phyloP scores from a whole-genome alignment of 129 eudicot genomes.

The Logfia minima region DNA sequence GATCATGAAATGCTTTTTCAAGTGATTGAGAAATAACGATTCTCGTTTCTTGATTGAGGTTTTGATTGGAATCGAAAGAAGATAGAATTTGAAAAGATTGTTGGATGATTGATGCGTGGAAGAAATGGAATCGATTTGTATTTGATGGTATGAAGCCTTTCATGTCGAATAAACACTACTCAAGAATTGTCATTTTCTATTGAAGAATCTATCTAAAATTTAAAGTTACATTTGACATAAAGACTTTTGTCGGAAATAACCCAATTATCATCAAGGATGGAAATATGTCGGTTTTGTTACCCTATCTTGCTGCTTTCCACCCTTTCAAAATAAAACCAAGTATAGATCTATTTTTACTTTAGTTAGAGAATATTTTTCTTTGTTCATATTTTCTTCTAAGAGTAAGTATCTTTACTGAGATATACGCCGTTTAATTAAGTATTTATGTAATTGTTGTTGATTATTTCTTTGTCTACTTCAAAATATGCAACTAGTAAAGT shows the following conservation, averaged over 20 bases:
- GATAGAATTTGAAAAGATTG: not conserved
- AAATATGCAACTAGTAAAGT: too few species aligned
- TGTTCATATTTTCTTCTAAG: too few species aligned
- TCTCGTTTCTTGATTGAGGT: not conserved
- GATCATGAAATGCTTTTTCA: conserved; percentile 10
- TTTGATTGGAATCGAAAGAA: not conserved
- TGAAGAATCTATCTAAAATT: not conserved
- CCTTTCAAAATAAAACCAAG: too few species aligned
- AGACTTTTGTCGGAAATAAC: not conserved
- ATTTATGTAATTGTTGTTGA: too few species aligned
- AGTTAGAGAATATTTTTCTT: too few species aligned
- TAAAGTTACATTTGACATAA: conserved; percentile 6
- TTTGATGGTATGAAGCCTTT: conserved; percentile 12
- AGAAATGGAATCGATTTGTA: conserved; percentile 11
- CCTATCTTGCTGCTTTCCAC: too few species aligned
- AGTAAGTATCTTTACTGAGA: too few species aligned
- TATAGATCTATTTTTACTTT: too few species aligned
- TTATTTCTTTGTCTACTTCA: too few species aligned
- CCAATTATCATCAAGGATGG: not conserved
- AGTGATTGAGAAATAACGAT: conserved; percentile 17
- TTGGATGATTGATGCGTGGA: conserved; percentile 10
- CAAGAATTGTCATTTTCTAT: conserved; percentile 7
- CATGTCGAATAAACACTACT: not conserved
- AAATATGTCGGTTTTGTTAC: not conserved
- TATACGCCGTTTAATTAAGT: too few species aligned